These are phyloP conservation scores for Heliamphora pulchella DNA, from an alignment of 179 eudicot genomes.

Conservation along the genomic window DNA sequence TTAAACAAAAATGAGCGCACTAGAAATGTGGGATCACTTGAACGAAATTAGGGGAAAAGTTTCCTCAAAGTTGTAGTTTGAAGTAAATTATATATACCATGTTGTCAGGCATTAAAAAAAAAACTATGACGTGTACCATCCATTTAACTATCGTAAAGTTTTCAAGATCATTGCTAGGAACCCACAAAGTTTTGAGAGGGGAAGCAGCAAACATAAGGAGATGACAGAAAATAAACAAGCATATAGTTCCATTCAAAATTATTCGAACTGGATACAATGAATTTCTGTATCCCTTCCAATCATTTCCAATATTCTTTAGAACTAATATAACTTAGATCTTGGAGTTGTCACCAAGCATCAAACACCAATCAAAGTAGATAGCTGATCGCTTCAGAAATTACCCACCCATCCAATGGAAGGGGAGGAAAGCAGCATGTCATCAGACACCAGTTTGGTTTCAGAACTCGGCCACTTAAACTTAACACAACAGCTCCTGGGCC, in stretches of 20 bases:
- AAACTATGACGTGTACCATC: background rate
- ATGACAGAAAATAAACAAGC: background rate
- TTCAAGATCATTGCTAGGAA: constrained; percentile 1
- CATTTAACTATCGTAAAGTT: constrained; percentile 4
- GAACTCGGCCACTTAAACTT: constrained; percentile 73
- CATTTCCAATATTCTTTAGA: background rate
- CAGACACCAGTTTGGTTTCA: constrained; percentile 77
- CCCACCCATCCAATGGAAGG: constrained; percentile 88
- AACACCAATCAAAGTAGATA: background rate
- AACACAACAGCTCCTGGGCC: constrained; percentile 97
- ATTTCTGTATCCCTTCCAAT: background rate
- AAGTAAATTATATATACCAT: background rate
- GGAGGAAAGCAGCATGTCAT: constrained; percentile 98
- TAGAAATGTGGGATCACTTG: background rate
- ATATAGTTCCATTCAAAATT: background rate
- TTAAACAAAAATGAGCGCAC: constrained; percentile 4
- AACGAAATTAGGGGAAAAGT: background rate
- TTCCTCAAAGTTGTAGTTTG: background rate
- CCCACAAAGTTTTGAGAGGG: background rate
- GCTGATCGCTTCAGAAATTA: constrained; percentile 8
- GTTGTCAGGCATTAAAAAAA: background rate
- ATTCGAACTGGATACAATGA: constrained; percentile 2
- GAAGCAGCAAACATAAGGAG: background rate
- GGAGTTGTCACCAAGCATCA: constrained; percentile 5
- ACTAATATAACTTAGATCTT: background rate